A percentile compares a stretch with the other conserved stretches of the same genome.
phyloP scores from a whole-genome alignment of 202 grass and related monocot species.

The Dendrocalamus latiflorus region DNA sequence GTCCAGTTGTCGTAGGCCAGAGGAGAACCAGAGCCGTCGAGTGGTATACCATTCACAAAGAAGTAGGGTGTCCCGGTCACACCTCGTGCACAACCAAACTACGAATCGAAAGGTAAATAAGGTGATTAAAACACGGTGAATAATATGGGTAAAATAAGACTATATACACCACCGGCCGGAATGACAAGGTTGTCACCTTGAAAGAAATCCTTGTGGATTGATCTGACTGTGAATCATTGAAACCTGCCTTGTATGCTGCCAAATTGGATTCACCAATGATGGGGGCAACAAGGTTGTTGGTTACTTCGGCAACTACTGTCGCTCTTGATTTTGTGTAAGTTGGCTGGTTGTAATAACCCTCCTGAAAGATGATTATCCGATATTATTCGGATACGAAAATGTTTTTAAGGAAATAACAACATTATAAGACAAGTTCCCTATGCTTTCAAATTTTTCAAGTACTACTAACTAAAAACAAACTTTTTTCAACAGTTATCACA shows the following conservation, averaged over 20 bases:
- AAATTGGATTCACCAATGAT: constrained; percentile 45
- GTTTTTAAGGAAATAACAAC: neutral
- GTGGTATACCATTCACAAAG: constrained; percentile 90
- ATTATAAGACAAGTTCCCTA: neutral
- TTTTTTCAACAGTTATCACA: no score
- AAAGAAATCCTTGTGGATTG: constrained; percentile 70
- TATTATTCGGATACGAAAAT: neutral
- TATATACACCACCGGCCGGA: neutral
- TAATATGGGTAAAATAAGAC: neutral
- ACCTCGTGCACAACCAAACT: constrained; percentile 91
- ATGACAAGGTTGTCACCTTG: constrained; percentile 41
- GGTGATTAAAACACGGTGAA: neutral
- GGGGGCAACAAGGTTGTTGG: constrained; percentile 44
- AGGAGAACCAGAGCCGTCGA: constrained; percentile 23
- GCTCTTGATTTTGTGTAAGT: constrained; percentile 63
- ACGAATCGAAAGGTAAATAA: neutral
- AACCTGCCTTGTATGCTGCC: constrained; percentile 45
- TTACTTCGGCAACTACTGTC: constrained; percentile 36
- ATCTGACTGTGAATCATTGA: constrained; percentile 63
- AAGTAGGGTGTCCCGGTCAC: no score
- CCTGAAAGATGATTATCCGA: constrained; percentile 39
- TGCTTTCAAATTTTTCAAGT: no score
- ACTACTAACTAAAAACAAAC: no score
- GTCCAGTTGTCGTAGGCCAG: constrained; percentile 59
- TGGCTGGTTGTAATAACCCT: constrained; percentile 69